These are phyloP conservation scores for Knoxdaviesia capensis DNA, from an alignment of 2,329 filamentous ascomycete genomes.

Conservation along the genomic window DNA sequence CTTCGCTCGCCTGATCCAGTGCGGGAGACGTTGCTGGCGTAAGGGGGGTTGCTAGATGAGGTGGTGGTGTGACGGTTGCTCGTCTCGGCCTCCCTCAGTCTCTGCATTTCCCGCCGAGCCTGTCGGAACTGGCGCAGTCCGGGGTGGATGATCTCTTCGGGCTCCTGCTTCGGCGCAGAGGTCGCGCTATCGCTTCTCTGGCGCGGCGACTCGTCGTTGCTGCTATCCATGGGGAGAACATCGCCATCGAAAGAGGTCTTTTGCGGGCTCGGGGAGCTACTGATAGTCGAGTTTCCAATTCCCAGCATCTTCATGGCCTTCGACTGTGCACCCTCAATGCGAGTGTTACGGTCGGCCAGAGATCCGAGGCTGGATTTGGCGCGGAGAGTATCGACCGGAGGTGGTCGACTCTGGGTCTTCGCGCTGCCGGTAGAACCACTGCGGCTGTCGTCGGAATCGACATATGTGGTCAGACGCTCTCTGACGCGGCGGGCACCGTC, in stretches of 20 bases:
- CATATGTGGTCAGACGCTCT: constrained; percentile 50
- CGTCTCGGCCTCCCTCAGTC: constrained; percentile 30
- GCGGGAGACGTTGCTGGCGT: constrained; percentile 1
- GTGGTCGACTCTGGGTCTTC: not conserved
- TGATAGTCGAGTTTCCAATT: constrained; percentile 23
- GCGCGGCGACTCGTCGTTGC: constrained; percentile 8
- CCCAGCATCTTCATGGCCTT: constrained; percentile 45
- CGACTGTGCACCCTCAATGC: constrained; percentile 20
- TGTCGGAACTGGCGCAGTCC: constrained; percentile 37
- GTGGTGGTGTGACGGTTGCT: constrained; percentile 19
- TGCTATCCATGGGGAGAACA: constrained; percentile 9
- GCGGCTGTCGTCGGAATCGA: constrained; percentile 31
- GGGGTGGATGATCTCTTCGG: constrained; percentile 20
- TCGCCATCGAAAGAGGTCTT: constrained; percentile 13
- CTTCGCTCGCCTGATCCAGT: constrained; percentile 21
- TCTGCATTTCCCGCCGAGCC: constrained; percentile 34
- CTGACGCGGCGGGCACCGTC: constrained; percentile 50
- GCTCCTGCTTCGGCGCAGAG: constrained; percentile 7
- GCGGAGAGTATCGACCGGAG: constrained; percentile 27
- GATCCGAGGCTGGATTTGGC: constrained; percentile 49
- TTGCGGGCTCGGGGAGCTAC: constrained; percentile 17
- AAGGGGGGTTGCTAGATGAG: constrained; percentile 5
- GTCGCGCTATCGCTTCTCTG: constrained; percentile 1
- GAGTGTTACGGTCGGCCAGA: constrained; percentile 28
- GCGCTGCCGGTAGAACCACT: constrained; percentile 12